Base-by-base conservation (phyloP, 108 stramenopile species). In the Cylindrotheca fusiformis region DNA sequence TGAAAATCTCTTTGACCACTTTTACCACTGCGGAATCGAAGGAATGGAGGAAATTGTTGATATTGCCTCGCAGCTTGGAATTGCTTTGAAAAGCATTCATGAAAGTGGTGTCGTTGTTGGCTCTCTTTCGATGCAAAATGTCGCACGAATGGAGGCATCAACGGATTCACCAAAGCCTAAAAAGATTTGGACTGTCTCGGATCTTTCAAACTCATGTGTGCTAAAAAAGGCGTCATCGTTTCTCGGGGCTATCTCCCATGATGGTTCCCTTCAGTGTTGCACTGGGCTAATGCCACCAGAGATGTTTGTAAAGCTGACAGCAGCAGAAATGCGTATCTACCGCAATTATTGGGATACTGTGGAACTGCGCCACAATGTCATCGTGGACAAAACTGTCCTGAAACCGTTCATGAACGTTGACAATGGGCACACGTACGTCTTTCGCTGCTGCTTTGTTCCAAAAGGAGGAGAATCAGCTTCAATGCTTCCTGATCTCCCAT, bases 271-370 rank as follows among this genome's bases (percentile, higher is more conserved):
- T 36, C 64, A 63, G 21, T 83, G 78, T 56, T 30, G 59, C 8
- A 76, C 81, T 8, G 72, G 74, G 23, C 61, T 79, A 0, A 46
- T 76, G 31, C 79, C 89, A 12, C 79, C 84, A 4, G 84, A 85
- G 49, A 74, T 85, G 58, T 79, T 77, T 55, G 73, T 85, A 14
- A 75, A 72, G 56, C 65, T 82, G 12, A 54, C 57, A 6, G 27
- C 65, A 21, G 31, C 53, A 6, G 80, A 80, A 32, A 32, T 66
- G 6, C 44, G 57, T 45, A 60, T 49, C 28, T 83, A 79, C 69
- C 60, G 64, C 19, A 47, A 32, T 4, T 82, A 84, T 52, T 74
- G 73, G 74, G 30, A 69, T n/a, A 59, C 47, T 17, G 80, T 83
- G 21, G 63, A 74, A 75, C 48, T 76, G 63, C 29, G 51, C 14